Evolutionary conservation across 257 asterid genomes (phyloP).

Genomic region (Solanum arcanum): DNA sequence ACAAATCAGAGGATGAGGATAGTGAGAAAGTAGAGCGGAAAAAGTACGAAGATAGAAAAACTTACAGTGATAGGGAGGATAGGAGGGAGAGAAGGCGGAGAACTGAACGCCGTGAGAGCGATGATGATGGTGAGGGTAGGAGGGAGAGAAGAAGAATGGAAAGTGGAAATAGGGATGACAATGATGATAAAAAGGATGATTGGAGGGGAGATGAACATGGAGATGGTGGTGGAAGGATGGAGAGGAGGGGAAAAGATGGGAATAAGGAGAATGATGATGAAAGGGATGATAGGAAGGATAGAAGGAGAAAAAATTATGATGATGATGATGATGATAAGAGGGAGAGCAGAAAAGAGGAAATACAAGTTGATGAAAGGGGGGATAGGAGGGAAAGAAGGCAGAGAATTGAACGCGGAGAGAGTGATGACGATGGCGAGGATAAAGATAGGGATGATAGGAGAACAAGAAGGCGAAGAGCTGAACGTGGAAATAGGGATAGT

Average conservation of each 20-base stretch:
- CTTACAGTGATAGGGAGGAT: neutral
- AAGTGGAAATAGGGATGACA: neutral
- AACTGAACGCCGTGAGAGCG: neutral
- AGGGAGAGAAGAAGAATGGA: neutral
- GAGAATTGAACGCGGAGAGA: neutral
- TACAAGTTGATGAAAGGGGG: slow-evolving; percentile 1
- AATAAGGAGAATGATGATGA: neutral
- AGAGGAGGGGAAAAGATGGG: neutral
- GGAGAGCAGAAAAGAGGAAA: neutral
- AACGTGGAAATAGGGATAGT: neutral
- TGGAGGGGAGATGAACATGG: neutral
- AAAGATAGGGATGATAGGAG: neutral
- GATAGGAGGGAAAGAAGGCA: neutral
- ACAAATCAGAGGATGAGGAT: neutral
- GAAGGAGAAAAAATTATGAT: neutral
- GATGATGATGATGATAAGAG: neutral
- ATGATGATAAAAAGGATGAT: neutral
- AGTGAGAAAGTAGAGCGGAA: neutral
- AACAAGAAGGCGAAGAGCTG: neutral
- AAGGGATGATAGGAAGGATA: neutral
- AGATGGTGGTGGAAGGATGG: neutral
- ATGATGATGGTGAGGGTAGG: neutral
- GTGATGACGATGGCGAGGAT: neutral
- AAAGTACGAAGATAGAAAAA: neutral
- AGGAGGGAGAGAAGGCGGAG: neutral